Evolutionary conservation across 176 grass and related monocot species (phyloP).

Genomic region (Musa troglodytarum): DNA sequence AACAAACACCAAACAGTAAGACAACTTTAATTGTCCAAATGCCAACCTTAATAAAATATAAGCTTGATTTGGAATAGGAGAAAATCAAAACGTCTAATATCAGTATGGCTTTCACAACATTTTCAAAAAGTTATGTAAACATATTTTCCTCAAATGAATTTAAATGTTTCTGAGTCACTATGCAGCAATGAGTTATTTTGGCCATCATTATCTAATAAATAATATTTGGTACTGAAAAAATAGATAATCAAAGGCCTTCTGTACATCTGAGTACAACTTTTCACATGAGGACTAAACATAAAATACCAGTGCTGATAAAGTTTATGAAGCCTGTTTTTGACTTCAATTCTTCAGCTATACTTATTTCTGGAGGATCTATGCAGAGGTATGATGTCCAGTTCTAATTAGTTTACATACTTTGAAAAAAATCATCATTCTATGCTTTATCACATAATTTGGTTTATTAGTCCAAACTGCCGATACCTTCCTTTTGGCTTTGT

Average conservation of each 20-base stretch:
- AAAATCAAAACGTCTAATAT: too few relatives aligned
- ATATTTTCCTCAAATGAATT: not conserved
- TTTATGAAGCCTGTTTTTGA: slow-evolving; percentile 89
- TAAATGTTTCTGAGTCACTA: slow-evolving; percentile 1
- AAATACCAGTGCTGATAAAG: slow-evolving; percentile 61
- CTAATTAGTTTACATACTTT: not conserved
- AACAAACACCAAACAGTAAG: too few relatives aligned
- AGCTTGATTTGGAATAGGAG: too few relatives aligned
- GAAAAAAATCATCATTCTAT: not conserved
- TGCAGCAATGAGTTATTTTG: not conserved
- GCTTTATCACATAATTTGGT: too few relatives aligned
- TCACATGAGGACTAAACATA: slow-evolving; percentile 45
- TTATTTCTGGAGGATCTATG: slow-evolving; percentile 48
- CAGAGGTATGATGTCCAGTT: slow-evolving; percentile 34
- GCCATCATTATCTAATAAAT: not conserved
- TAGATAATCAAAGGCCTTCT: slow-evolving; percentile 60
- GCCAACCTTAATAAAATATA: too few relatives aligned
- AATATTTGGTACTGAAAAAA: slow-evolving; percentile 7
- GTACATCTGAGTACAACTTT: slow-evolving; percentile 57
- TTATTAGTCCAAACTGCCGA: not conserved
- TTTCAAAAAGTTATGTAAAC: not conserved
- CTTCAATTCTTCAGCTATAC: slow-evolving; percentile 67
- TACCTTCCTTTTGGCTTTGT: not conserved
- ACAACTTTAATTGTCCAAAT: too few relatives aligned
- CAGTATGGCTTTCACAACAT: too few relatives aligned